phyloP scores from a whole-genome alignment of 2,329 filamentous ascomycete genomes.

The Drechslerella coelobrocha region DNA sequence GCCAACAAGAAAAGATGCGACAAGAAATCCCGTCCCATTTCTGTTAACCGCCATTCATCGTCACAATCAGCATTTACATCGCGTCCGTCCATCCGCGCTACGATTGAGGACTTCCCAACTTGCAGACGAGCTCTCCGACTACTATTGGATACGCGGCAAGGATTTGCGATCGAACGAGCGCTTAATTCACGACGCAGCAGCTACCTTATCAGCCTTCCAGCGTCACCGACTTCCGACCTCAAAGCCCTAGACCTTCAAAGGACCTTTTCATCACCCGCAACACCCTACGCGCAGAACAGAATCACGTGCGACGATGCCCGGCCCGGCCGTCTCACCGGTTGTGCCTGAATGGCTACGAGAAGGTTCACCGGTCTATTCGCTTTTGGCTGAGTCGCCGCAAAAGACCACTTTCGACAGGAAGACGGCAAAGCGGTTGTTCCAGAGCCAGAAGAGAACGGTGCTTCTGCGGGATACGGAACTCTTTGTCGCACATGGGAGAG shows the following conservation, averaged over 20 bases:
- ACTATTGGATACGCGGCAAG: background rate
- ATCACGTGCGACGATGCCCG: conserved; percentile 20
- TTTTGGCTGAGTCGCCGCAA: conserved; percentile 22
- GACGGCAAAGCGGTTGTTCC: conserved; percentile 50
- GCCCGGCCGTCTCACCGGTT: conserved; percentile 27
- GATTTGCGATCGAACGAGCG: background rate
- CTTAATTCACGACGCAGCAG: background rate
- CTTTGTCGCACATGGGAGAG: conserved; percentile 85
- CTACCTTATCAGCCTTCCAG: background rate
- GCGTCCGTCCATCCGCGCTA: conserved; percentile 11
- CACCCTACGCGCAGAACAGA: conserved; percentile 24
- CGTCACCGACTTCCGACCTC: background rate
- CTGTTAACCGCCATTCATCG: conserved; percentile 1
- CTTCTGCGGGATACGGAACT: conserved; percentile 84
- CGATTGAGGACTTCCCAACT: background rate
- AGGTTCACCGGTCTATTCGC: conserved; percentile 9
- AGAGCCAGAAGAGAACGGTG: conserved; percentile 70
- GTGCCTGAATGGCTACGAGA: conserved; percentile 46
- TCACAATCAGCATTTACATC: conserved; percentile 16
- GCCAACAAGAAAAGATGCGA: conserved; percentile 8
- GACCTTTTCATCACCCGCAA: background rate
- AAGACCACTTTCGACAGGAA: conserved; percentile 33
- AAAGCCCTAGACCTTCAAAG: conserved; percentile 6
- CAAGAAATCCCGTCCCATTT: conserved; percentile 13
- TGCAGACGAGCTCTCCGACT: background rate